Evolutionary conservation across 2,329 filamentous ascomycete genomes (phyloP).

Genomic region (Venturia aucupariae): DNA sequence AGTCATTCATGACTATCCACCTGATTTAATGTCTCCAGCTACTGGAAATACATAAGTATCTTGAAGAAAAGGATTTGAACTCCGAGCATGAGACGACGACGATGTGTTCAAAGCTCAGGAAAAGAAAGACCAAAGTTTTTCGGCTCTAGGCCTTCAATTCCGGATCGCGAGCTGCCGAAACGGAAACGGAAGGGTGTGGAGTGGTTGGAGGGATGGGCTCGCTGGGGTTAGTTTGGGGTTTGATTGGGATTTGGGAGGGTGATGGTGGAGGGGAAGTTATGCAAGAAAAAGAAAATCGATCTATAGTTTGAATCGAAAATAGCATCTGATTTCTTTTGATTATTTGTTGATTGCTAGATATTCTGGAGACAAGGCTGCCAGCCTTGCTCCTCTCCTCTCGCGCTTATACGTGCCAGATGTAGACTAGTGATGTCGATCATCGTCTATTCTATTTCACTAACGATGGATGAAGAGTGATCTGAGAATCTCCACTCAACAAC

Average conservation of each 20-base stretch:
- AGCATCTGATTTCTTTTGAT: too few relatives aligned
- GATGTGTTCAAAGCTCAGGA: neutral
- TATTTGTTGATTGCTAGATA: neutral
- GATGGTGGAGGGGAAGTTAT: neutral
- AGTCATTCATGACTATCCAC: too few relatives aligned
- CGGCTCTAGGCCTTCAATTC: neutral
- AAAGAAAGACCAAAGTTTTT: neutral
- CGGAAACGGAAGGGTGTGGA: neutral
- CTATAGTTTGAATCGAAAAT: too few relatives aligned
- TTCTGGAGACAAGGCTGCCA: neutral
- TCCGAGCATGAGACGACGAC: too few relatives aligned
- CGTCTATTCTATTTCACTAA: too few relatives aligned
- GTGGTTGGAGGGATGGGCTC: neutral
- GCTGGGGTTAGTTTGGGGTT: neutral
- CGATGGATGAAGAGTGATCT: neutral
- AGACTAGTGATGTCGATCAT: neutral
- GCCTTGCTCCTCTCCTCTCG: neutral
- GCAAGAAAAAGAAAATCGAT: neutral
- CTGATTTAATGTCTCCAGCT: too few relatives aligned
- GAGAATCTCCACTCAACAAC: neutral
- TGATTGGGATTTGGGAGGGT: neutral
- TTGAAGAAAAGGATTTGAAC: too few relatives aligned
- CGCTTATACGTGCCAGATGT: neutral
- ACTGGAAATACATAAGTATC: too few relatives aligned
- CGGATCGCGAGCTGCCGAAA: neutral